Base-by-base conservation (phyloP, 2,329 filamentous ascomycete genomes). In the Talaromyces albobiverticillius region DNA sequence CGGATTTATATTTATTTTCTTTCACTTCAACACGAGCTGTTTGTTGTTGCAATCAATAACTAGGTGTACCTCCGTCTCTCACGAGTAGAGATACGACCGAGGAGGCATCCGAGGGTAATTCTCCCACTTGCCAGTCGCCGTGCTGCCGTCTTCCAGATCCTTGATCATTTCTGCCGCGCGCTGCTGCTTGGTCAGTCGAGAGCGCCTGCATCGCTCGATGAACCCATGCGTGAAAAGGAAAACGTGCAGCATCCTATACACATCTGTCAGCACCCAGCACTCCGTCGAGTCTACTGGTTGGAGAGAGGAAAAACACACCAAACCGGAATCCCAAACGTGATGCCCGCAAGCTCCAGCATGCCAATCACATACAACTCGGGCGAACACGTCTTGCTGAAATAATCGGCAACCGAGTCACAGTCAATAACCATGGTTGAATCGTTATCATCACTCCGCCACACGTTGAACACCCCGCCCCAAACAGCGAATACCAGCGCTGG, bases 331-430 rank as follows among this genome's bases (percentile, higher is more conserved):
- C 58, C 61, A 57, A 66, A 65, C 14, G 62, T 49, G 20, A 69
- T 59, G 3, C 58, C 66, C 4, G 59, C 65, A 31, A 70, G 59
- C 48, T 70, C 65, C 49, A 70, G 48, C 38, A 48, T 59, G 11
- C 67, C 67, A 18, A 69, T 59, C 14, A 47, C 36, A 46, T 70
- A 70, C 46, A 70, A 47, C 3, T 61, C 61, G 7, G 66, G 65
- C 52, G 63, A 61, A 51, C 67, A 70, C 40, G 63, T 60, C 20
- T 56, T 60, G 10, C 62, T 58, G 49, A 64, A 67, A 11, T 60
- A 8, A 51, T 68, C 65, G 20, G 60, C 49, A 23, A 60, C 60
- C 41, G 54, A 63, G 22, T 45, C 41, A 56, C 67, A 70, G n/a
- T n/a, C n/a, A 2, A 60, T 47, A 4, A 57, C 42, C 42, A 53